A percentile compares a stretch with the other conserved stretches of the same genome.
These are phyloP conservation scores for Silene coronaria DNA, from an alignment of 179 eudicot genomes.

Conservation along the genomic window DNA sequence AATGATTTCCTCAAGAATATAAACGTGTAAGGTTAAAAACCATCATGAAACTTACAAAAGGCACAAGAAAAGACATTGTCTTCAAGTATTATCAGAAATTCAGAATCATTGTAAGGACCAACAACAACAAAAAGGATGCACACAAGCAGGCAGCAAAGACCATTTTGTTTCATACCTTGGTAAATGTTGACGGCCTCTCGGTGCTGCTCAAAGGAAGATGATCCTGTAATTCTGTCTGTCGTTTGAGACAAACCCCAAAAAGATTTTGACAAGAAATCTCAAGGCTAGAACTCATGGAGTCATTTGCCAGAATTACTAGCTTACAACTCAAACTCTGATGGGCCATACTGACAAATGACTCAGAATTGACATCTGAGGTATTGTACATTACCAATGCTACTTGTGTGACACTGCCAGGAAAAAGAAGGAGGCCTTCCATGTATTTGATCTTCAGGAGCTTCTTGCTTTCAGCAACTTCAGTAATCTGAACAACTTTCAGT, in stretches of 20 bases:
- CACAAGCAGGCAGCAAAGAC: slow-evolving; percentile 8
- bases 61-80: neutral
- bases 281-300: slow-evolving; percentile 40
- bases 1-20: neutral
- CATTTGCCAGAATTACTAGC: slow-evolving; percentile 52
- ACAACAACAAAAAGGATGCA: slow-evolving; percentile 13
- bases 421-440: slow-evolving; percentile 54
- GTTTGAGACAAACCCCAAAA: slow-evolving; percentile 33
- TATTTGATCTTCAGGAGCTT: slow-evolving; percentile 46
- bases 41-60: neutral
- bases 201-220: slow-evolving; percentile 21
- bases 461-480: slow-evolving; percentile 33
- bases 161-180: slow-evolving; percentile 37
- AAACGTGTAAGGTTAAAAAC: neutral
- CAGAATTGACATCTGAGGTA: slow-evolving; percentile 16
- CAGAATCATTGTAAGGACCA: neutral
- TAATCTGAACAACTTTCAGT: slow-evolving; percentile 45
- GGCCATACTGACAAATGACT: slow-evolving; percentile 22
- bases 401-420: slow-evolving; percentile 51
- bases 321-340: slow-evolving; percentile 36
- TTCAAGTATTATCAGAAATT: neutral
- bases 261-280: slow-evolving; percentile 53
- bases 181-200: slow-evolving; percentile 19
- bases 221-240: slow-evolving; percentile 12
- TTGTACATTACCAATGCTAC: slow-evolving; percentile 46